Base-by-base conservation (phyloP, 768 basidiomycete species). In the Rhodotorula sphaerocarpa region DNA sequence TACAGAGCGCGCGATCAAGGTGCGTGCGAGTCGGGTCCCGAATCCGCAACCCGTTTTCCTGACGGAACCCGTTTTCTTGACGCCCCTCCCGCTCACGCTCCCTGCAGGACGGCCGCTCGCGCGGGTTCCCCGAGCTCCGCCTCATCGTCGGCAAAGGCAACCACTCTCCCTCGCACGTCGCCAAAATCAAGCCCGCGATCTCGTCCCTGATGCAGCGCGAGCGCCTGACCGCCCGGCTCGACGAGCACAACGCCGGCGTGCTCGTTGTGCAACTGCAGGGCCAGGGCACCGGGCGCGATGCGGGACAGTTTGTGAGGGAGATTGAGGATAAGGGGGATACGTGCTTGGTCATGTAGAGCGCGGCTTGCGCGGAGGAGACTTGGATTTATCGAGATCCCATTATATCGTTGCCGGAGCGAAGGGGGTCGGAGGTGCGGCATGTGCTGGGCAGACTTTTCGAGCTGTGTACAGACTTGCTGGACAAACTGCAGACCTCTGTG, bases 151-250 rank as follows among this genome's bases (percentile, higher is more conserved):
- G 91, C 46, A 74, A 75, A 55, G 70, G 87, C 21, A 93, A 90
- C 33, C 93, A 97, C 75, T 90, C 87, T 23, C 76, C 79, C 31
- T 80, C 81, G 5, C 84, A 85, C 50, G 79, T 82, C 10, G 86
- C 88, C 0, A 97, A 93, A 77, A 80, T 96, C 71, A 90, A 86
- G 73, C 93, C 92, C 36, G 92, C 91, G 10, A 85, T 97, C 53
- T 86, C 89, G 73, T 84, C 86, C 42, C 77, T 93, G 53, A 87
- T 93, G 82, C 78, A 80, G 68, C 89, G 86, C 87, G 73, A 68
- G 52, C 52, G 81, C 59, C 79, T 96, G 36, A 78, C 80, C 14
- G 85, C 87, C 0, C 78, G 84, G 58, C 75, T 89, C 11, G 92
- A 96, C 76, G 84, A 86, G 0, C 73, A 81, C 33, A 96, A 97